These are phyloP conservation scores for Helicostylum pulchrum DNA, from an alignment of 192 early-diverging fungal genomes.

Conservation along the genomic window DNA sequence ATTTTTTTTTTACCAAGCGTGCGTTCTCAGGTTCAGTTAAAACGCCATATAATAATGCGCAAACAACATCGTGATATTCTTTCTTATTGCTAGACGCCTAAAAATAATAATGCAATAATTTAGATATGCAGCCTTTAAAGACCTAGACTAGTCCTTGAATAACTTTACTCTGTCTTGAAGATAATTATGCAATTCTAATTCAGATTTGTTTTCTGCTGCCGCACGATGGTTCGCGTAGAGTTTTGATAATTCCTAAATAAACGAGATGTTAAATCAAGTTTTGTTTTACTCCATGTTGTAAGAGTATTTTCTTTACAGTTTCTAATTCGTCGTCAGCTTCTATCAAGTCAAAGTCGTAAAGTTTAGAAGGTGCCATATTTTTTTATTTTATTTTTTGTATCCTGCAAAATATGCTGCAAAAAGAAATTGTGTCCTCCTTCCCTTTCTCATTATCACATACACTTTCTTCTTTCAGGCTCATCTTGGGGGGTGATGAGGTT, in stretches of 20 bases:
- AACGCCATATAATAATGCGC: conserved; percentile 60
- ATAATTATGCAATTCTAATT: conserved; percentile 57
- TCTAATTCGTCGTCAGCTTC: not conserved
- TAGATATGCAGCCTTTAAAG: not conserved
- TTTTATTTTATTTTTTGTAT: too few relatives aligned
- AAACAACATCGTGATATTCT: conserved; percentile 34
- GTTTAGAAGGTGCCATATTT: conserved; percentile 10
- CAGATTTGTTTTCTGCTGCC: conserved; percentile 33
- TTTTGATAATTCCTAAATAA: conserved; percentile 21
- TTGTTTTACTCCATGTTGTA: conserved; percentile 1
- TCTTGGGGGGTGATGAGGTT: too few relatives aligned
- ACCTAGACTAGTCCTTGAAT: conserved; percentile 21
- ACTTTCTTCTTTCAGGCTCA: too few relatives aligned
- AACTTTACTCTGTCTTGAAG: conserved; percentile 53
- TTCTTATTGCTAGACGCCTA: conserved; percentile 23
- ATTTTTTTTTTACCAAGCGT: conserved; percentile 29
- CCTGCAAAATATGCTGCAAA: conserved; percentile 5
- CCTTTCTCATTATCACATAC: not conserved
- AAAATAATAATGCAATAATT: not conserved
- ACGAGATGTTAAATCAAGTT: conserved; percentile 9
- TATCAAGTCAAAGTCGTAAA: not conserved
- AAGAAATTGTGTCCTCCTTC: not conserved
- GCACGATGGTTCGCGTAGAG: conserved; percentile 18
- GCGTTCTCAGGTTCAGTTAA: conserved; percentile 43
- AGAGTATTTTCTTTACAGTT: not conserved